Percentiles rank a stretch among this genome's conserved stretches.
Conservation (phyloP, 176 grass and related monocot genomes). For the Paspalum notatum region DNA sequence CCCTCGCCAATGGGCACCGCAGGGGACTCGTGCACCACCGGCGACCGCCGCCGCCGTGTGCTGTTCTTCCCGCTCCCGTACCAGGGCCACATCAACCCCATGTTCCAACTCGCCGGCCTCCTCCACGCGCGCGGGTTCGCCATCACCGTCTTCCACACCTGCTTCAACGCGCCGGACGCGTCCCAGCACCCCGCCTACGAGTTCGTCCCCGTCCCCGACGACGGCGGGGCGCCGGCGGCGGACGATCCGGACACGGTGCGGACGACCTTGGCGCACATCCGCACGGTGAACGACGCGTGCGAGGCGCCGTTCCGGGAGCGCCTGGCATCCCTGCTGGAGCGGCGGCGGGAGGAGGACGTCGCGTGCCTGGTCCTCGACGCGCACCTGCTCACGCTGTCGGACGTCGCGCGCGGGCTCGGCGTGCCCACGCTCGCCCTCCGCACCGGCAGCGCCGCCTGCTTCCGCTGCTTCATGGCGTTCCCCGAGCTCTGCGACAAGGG, state of each 20-base stretch:
- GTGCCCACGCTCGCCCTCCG: constrained; percentile 10
- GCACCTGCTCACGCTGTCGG: background rate
- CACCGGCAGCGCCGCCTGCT: constrained; percentile 25
- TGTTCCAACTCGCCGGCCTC: constrained; percentile 49
- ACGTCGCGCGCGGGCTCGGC: background rate
- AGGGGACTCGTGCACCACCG: background rate
- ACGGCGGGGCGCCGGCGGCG: background rate
- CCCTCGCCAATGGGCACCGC: background rate
- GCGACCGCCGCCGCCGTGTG: constrained; percentile 10
- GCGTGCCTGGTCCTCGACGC: constrained; percentile 32
- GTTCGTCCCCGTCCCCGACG: constrained; percentile 10
- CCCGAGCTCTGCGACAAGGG: constrained; percentile 20
- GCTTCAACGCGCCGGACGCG: constrained; percentile 26
- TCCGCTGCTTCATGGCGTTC: background rate
- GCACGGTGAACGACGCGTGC: background rate
- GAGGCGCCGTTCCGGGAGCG: constrained; percentile 3
- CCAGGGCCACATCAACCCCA: constrained; percentile 65
- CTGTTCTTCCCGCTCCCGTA: constrained; percentile 51
- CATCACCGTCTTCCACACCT: constrained; percentile 51
- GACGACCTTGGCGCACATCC: background rate
- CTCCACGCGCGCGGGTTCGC: constrained; percentile 47
- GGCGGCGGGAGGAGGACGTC: background rate
- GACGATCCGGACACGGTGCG: background rate
- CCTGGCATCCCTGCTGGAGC: background rate
- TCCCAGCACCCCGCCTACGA: constrained; percentile 15